phyloP scores from a whole-genome alignment of 1,284 basidiomycete species.

The Tylopilus orsonianus region DNA sequence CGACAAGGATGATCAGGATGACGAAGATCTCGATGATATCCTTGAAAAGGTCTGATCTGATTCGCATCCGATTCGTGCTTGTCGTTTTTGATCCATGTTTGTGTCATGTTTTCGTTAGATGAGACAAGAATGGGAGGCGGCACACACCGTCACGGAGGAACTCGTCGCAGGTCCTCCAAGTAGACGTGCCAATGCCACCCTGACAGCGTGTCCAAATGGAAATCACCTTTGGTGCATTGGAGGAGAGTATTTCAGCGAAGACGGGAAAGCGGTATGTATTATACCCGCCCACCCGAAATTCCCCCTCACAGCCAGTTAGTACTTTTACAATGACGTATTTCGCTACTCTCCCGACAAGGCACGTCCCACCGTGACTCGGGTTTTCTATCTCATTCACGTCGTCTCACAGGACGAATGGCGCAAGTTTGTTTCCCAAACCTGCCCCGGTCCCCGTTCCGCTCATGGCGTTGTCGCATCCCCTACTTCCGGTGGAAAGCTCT shows the following conservation, averaged over 20 bases:
- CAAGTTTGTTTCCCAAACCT: conserved; percentile 78
- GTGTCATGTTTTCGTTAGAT: conserved; percentile 50
- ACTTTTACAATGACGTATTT: conserved; percentile 81
- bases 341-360: conserved; percentile 82
- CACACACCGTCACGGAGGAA: conserved; percentile 76
- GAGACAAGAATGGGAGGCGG: conserved; percentile 70
- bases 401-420: conserved; percentile 72
- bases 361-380: not conserved
- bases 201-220: conserved; percentile 76
- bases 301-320: conserved; percentile 38
- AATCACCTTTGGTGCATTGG: conserved; percentile 82
- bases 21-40: conserved; percentile 79
- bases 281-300: not conserved
- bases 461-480: conserved; percentile 78
- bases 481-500: conserved; percentile 79
- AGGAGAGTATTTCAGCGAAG: conserved; percentile 83
- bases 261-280: conserved; percentile 69
- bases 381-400: not conserved
- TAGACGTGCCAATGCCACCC: conserved; percentile 76
- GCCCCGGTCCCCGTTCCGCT: conserved; percentile 82
- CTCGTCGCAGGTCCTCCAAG: conserved; percentile 77
- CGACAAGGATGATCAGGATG: conserved; percentile 58
- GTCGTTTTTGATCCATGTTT: not conserved
- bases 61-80: conserved; percentile 3
- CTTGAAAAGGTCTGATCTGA: conserved; percentile 61